phyloP scores from a whole-genome alignment of 1,284 basidiomycete species.

The Somion occarium region DNA sequence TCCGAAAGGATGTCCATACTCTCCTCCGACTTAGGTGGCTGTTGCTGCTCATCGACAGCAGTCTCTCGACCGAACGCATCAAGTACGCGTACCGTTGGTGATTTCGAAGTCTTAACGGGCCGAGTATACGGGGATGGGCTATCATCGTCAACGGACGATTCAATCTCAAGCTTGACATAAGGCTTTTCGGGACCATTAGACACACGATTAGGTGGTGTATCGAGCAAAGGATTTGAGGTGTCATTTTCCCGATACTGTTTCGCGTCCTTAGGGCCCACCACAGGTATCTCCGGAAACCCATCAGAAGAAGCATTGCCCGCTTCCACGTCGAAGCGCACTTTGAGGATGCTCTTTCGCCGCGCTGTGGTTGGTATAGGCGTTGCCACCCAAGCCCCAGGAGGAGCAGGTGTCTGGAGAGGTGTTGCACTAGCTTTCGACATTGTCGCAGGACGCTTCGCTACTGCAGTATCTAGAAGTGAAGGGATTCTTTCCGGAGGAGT shows the following conservation, averaged over 20 bases:
- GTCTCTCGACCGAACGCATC: slow-evolving; percentile 53
- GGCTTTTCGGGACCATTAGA: slow-evolving; percentile 11
- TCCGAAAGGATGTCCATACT: neutral
- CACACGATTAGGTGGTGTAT: neutral
- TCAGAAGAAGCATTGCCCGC: slow-evolving; percentile 34
- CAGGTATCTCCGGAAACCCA: slow-evolving; percentile 20
- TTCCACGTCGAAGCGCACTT: slow-evolving; percentile 64
- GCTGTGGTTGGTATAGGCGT: slow-evolving; percentile 42
- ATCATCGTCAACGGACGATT: slow-evolving; percentile 12
- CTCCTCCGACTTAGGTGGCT: neutral
- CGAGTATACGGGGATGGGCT: slow-evolving; percentile 16
- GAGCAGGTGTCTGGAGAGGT: slow-evolving; percentile 53
- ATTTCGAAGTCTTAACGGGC: slow-evolving; percentile 13
- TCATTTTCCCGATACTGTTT: slow-evolving; percentile 11
- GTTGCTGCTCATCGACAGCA: slow-evolving; percentile 14
- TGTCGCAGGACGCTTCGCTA: slow-evolving; percentile 12
- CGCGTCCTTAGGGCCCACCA: slow-evolving; percentile 15
- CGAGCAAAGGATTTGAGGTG: slow-evolving; percentile 5
- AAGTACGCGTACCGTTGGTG: slow-evolving; percentile 50
- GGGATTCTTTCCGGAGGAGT: slow-evolving; percentile 16
- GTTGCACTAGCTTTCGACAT: slow-evolving; percentile 24
- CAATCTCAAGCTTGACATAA: slow-evolving; percentile 2
- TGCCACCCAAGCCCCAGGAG: slow-evolving; percentile 64
- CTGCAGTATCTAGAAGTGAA: slow-evolving; percentile 1
- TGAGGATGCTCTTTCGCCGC: slow-evolving; percentile 41